Conservation (phyloP, 2,329 filamentous ascomycete species). For the Colletotrichum sp. region DNA sequence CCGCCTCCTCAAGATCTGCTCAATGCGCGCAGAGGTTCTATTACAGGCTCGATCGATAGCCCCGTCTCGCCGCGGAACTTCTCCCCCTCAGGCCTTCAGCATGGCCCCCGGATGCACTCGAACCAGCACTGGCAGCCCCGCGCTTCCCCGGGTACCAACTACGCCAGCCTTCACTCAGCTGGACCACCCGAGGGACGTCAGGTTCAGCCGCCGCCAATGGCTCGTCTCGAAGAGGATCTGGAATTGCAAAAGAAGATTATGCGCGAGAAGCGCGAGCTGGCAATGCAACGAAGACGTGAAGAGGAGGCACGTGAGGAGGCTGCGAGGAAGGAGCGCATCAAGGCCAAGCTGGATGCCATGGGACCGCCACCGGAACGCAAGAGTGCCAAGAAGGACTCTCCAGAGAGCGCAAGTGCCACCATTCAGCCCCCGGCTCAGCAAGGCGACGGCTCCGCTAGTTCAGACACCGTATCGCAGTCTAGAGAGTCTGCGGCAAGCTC, state of each 20-base stretch:
- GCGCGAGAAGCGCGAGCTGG: conserved; percentile 72
- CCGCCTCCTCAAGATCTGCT: conserved; percentile 48
- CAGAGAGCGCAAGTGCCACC: conserved; percentile 48
- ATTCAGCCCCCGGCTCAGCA: conserved; percentile 24
- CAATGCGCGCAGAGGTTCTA: conserved; percentile 51
- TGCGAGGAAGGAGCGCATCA: conserved; percentile 73
- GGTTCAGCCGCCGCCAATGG: conserved; percentile 33
- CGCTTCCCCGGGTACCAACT: conserved; percentile 47
- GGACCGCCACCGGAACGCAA: conserved; percentile 68
- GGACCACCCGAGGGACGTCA: conserved; percentile 30
- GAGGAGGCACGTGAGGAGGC: conserved; percentile 76
- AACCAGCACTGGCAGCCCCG: conserved; percentile 28
- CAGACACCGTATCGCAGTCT: conserved; percentile 7
- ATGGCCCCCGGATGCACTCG: conserved; percentile 28
- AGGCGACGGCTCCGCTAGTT: conserved; percentile 14
- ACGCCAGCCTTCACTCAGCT: conserved; percentile 43
- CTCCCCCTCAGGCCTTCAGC: conserved; percentile 39
- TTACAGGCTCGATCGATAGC: conserved; percentile 55
- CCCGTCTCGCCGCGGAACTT: conserved; percentile 52
- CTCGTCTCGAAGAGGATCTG: conserved; percentile 57
- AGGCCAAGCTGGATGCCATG: conserved; percentile 73
- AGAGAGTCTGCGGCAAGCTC: background rate
- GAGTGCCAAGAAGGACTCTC: conserved; percentile 58
- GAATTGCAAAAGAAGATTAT: conserved; percentile 74
- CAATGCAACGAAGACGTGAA: conserved; percentile 70